phyloP scores from a whole-genome alignment of 169 alveolate genomes.

The Nephromyces sp. region DNA sequence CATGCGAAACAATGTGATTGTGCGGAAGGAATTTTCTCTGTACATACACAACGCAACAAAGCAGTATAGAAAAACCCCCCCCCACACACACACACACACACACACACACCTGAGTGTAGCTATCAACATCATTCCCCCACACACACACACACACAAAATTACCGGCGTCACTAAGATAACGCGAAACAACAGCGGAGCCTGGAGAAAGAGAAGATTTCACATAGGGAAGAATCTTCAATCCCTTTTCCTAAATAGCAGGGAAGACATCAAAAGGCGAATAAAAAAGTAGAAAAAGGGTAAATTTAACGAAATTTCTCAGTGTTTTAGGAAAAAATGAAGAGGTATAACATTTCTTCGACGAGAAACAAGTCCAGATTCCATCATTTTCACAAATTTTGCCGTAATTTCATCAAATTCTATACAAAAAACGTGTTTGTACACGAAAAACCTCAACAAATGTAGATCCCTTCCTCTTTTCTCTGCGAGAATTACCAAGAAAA shows the following conservation, averaged over 20 bases:
- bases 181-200: slow-evolving; percentile 50
- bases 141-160: neutral
- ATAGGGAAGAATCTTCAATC: slow-evolving; percentile 59
- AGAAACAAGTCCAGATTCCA: too few relatives aligned
- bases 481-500: too few relatives aligned
- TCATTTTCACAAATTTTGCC: too few relatives aligned
- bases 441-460: too few relatives aligned
- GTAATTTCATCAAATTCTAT: too few relatives aligned
- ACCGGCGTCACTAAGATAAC: slow-evolving; percentile 8
- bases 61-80: too few relatives aligned
- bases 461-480: too few relatives aligned
- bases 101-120: too few relatives aligned
- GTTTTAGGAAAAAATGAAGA: neutral
- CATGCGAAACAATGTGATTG: neutral
- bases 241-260: slow-evolving; percentile 12
- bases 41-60: neutral
- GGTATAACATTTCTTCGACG: neutral
- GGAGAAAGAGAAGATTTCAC: slow-evolving; percentile 89
- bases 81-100: neutral
- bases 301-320: neutral
- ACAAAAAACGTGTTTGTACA: too few relatives aligned
- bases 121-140: neutral
- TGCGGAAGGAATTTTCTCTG: neutral
- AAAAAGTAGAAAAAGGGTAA: neutral
- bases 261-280: neutral